Percentiles rank a stretch among this genome's conserved stretches.
These are phyloP conservation scores for Calonectria henricotiae DNA, from an alignment of 2,329 filamentous ascomycete genomes.

Conservation along the genomic window DNA sequence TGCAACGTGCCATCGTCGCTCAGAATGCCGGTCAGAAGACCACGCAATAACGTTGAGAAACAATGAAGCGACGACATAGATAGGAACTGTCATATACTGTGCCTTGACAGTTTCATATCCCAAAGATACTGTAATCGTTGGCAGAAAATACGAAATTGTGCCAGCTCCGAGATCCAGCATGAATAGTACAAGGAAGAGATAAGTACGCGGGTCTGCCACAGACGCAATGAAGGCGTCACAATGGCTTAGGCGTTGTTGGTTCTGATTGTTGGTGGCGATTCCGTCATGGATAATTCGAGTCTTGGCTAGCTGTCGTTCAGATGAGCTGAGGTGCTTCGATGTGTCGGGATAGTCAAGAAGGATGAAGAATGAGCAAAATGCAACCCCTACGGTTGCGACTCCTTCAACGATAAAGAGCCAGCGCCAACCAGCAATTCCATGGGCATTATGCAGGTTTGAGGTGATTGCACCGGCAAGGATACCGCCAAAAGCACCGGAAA, in stretches of 20 bases:
- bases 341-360: slow-evolving; percentile 40
- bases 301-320: slow-evolving; percentile 31
- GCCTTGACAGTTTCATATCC: slow-evolving; percentile 64
- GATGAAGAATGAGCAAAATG: slow-evolving; percentile 33
- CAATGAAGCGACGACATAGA: slow-evolving; percentile 10
- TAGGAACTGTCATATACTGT: slow-evolving; percentile 38
- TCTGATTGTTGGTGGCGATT: not conserved
- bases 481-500: slow-evolving; percentile 39
- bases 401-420: slow-evolving; percentile 44
- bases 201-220: slow-evolving; percentile 54
- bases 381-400: slow-evolving; percentile 29
- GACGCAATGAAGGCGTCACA: slow-evolving; percentile 38
- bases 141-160: slow-evolving; percentile 70
- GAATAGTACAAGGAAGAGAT: slow-evolving; percentile 66
- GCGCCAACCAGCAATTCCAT: slow-evolving; percentile 38
- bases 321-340: slow-evolving; percentile 23
- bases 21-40: slow-evolving; percentile 34
- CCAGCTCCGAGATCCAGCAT: slow-evolving; percentile 66
- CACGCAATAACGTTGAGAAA: slow-evolving; percentile 29
- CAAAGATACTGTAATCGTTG: slow-evolving; percentile 66
- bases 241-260: slow-evolving; percentile 12
- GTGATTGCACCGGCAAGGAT: slow-evolving; percentile 43
- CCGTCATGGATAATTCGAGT: slow-evolving; percentile 37
- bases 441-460: slow-evolving; percentile 32
- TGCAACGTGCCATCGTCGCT: slow-evolving; percentile 30